Percentiles rank a stretch among this genome's conserved stretches.
These are phyloP conservation scores for Backusella tarrabulga DNA, from an alignment of 192 early-diverging fungal species.

Conservation along the genomic window DNA sequence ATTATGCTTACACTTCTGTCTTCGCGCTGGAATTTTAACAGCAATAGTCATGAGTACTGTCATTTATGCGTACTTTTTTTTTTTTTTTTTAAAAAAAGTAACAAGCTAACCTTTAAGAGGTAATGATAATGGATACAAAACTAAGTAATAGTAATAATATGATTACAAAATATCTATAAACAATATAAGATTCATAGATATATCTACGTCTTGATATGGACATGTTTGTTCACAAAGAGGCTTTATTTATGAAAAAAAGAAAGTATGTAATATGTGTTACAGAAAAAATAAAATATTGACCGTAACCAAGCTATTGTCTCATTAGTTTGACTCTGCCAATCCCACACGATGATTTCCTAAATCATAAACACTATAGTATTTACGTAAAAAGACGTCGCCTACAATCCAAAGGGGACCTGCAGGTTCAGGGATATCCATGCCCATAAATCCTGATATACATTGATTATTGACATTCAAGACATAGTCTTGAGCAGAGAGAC, in stretches of 20 bases:
- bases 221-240: not conserved
- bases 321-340: conserved; percentile 42
- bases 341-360: conserved; percentile 72
- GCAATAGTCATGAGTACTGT: not conserved
- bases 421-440: conserved; percentile 81
- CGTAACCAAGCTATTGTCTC: not conserved
- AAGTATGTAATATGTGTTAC: not conserved
- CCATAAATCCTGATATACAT: conserved; percentile 88
- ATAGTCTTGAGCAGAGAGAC: conserved; percentile 65
- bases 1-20: no score
- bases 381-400: conserved; percentile 81
- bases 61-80: not conserved
- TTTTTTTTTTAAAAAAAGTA: not conserved
- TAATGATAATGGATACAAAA: not conserved
- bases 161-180: not conserved
- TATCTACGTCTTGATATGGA: not conserved
- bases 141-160: not conserved
- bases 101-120: not conserved
- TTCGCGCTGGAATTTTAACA: not conserved
- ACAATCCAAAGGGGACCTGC: conserved; percentile 84
- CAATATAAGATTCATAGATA: not conserved
- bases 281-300: not conserved
- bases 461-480: conserved; percentile 59
- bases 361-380: conserved; percentile 76
- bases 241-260: not conserved